Conservation (phyloP, 1,139 yeast genomes). For the Yamadazyma buinensis region DNA sequence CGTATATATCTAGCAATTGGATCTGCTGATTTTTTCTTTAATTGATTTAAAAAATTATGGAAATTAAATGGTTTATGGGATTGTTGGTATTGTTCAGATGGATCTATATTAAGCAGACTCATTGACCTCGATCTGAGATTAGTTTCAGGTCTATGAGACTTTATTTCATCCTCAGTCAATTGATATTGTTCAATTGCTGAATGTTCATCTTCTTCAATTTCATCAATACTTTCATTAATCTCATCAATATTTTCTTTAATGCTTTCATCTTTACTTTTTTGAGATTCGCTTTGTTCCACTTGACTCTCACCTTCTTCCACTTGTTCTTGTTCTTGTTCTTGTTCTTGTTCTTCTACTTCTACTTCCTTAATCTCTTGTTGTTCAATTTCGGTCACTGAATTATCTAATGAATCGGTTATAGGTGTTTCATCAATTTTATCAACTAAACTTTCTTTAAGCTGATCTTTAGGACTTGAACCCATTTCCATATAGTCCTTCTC, state of each 20-base stretch:
- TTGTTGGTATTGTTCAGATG: slow-evolving; percentile 23
- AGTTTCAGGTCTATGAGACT: slow-evolving; percentile 2
- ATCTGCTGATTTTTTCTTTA: slow-evolving; percentile 75
- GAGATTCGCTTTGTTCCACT: neutral
- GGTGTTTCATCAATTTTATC: neutral
- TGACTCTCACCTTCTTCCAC: neutral
- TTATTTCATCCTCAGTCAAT: slow-evolving; percentile 13
- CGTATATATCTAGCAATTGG: slow-evolving; percentile 85
- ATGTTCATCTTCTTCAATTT: slow-evolving; percentile 10
- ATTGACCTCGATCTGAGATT: slow-evolving; percentile 7
- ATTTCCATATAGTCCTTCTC: slow-evolving; percentile 3
- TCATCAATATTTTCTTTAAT: neutral
- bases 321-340: neutral
- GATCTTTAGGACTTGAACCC: neutral
- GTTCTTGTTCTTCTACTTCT: neutral
- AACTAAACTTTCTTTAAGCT: neutral
- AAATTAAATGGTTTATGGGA: slow-evolving; percentile 70
- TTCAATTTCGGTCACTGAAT: neutral
- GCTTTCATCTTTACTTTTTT: neutral
- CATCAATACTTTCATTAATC: slow-evolving; percentile 4
- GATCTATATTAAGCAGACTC: slow-evolving; percentile 13
- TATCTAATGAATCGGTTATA: neutral
- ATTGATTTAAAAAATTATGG: slow-evolving; percentile 68
- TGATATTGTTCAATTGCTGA: slow-evolving; percentile 12
- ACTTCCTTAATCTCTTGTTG: neutral